A percentile compares a stretch with the other conserved stretches of the same genome.
Conservation (phyloP, 225 moss, liverwort and hornwort genomes). For the Polytrichum commune region DNA sequence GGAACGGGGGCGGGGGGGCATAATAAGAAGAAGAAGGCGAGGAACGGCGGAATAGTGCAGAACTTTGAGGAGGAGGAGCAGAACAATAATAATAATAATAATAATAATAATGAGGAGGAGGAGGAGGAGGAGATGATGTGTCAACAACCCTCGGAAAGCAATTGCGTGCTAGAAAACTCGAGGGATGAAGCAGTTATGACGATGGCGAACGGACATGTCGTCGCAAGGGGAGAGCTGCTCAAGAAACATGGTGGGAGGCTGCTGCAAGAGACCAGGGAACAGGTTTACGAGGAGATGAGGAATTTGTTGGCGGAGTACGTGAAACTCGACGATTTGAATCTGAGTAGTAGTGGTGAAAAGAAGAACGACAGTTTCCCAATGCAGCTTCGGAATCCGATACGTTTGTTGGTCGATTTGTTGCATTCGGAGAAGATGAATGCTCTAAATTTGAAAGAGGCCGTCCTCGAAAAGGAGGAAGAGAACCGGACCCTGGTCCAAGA, state of each 20-base stretch:
- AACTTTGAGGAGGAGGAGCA: neutral
- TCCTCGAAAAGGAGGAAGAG: slow-evolving; percentile 5
- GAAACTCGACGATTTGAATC: slow-evolving; percentile 9
- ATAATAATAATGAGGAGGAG: neutral
- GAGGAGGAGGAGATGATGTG: neutral
- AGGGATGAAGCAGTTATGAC: neutral
- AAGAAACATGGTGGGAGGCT: neutral
- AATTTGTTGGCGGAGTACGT: slow-evolving; percentile 11
- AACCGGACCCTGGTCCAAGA: neutral
- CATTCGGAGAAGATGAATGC: slow-evolving; percentile 4
- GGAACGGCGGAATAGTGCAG: neutral
- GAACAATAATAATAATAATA: neutral
- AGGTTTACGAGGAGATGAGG: slow-evolving; percentile 10
- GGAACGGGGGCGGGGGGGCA: too few species aligned
- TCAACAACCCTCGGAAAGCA: neutral
- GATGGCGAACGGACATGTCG: neutral
- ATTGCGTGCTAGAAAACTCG: neutral
- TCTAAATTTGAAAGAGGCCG: neutral
- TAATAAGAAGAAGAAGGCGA: too few species aligned
- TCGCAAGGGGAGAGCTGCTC: neutral
- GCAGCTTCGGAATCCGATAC: slow-evolving; percentile 7
- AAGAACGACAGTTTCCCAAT: neutral
- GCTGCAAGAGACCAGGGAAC: neutral
- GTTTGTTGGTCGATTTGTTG: slow-evolving; percentile 5
- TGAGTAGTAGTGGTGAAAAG: neutral